Conservation (phyloP, 2,329 filamentous ascomycete species). For the Trichophyton rubrum region DNA sequence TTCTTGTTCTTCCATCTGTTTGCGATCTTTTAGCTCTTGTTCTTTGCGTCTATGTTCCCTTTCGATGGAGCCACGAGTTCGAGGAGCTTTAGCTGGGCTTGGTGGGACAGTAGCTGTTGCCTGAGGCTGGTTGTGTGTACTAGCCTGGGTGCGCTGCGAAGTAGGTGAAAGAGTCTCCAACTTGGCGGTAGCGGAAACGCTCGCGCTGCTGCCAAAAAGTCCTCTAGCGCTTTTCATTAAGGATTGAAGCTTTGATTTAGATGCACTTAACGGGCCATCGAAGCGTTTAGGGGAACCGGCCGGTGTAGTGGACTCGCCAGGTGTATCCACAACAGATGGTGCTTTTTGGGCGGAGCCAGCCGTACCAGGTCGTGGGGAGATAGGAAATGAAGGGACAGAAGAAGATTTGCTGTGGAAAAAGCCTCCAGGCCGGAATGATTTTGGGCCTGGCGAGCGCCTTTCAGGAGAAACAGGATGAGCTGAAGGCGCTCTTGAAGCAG, state of each 20-base stretch:
- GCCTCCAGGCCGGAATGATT: conserved; percentile 16
- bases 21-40: conserved; percentile 15
- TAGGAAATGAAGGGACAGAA: conserved; percentile 46
- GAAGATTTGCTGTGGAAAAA: conserved; percentile 49
- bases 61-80: conserved; percentile 48
- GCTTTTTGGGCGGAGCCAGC: conserved; percentile 44
- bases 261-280: conserved; percentile 78
- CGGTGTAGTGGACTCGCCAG: conserved; percentile 45
- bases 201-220: conserved; percentile 64
- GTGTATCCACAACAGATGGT: conserved; percentile 47
- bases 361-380: conserved; percentile 36
- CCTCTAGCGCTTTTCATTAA: conserved; percentile 80
- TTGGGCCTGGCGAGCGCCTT: conserved; percentile 12
- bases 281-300: conserved; percentile 43
- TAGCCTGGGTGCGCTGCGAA: conserved; percentile 20
- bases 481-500: conserved; percentile 5
- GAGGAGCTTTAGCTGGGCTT: conserved; percentile 29
- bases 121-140: conserved; percentile 8
- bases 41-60: conserved; percentile 33
- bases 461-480: conserved; percentile 11
- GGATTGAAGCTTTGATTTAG: conserved; percentile 84
- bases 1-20: conserved; percentile 26
- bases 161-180: conserved; percentile 41
- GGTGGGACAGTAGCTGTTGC: conserved; percentile 10
- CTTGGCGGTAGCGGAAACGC: conserved; percentile 46